These are phyloP conservation scores for Kwoniella shivajii DNA, from an alignment of 1,284 basidiomycete genomes.

Conservation along the genomic window DNA sequence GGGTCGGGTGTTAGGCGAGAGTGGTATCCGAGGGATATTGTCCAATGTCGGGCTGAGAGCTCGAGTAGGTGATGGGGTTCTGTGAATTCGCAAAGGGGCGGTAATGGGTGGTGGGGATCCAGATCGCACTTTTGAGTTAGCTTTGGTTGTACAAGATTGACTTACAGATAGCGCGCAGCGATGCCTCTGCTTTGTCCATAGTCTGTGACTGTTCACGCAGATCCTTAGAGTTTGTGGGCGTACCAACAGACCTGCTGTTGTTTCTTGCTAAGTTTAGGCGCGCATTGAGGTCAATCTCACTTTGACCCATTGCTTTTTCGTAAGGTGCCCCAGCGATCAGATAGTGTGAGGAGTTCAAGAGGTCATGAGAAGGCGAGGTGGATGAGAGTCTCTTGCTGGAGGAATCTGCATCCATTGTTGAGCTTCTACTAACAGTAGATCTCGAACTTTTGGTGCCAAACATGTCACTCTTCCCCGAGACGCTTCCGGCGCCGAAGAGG, in stretches of 20 bases:
- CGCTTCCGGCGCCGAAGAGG: slow-evolving; percentile 46
- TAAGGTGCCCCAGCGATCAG: slow-evolving; percentile 22
- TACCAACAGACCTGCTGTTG: slow-evolving; percentile 66
- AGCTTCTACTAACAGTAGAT: slow-evolving; percentile 34
- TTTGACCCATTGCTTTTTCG: slow-evolving; percentile 23
- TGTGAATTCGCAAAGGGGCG: slow-evolving; percentile 31
- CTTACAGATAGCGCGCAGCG: slow-evolving; percentile 17
- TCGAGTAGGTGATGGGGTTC: slow-evolving; percentile 32
- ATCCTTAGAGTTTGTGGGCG: slow-evolving; percentile 10
- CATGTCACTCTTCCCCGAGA: slow-evolving; percentile 37
- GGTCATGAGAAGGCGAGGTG: slow-evolving; percentile 7
- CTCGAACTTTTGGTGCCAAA: slow-evolving; percentile 32
- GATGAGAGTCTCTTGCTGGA: slow-evolving; percentile 5
- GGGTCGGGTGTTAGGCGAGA: neutral
- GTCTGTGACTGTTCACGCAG: slow-evolving; percentile 24
- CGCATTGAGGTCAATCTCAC: slow-evolving; percentile 69
- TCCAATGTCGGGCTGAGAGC: slow-evolving; percentile 9
- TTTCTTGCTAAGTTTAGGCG: slow-evolving; percentile 74
- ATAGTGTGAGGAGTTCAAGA: neutral
- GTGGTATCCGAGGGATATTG: slow-evolving; percentile 3
- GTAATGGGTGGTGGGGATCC: slow-evolving; percentile 16
- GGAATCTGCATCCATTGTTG: slow-evolving; percentile 26
- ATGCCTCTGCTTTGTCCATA: slow-evolving; percentile 10
- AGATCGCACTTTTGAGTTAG: slow-evolving; percentile 11
- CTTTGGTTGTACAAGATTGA: neutral